phyloP scores from a whole-genome alignment of 257 asterid genomes.

The Coffea eugenioides region DNA sequence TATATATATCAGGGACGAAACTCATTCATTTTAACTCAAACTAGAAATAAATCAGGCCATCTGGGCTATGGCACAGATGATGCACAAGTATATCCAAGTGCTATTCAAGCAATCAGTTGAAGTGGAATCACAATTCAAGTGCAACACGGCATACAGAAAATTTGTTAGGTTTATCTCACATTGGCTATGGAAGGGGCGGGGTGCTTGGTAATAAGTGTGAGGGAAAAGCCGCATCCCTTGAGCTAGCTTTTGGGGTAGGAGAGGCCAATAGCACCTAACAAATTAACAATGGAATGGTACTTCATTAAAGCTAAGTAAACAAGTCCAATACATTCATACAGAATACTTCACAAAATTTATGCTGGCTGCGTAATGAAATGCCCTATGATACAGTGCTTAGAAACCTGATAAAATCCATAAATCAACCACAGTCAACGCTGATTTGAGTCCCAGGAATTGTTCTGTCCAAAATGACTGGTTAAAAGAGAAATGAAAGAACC shows the following conservation, averaged over 20 bases:
- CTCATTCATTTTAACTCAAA: not conserved
- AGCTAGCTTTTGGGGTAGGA: too few species aligned
- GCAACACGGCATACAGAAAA: not conserved
- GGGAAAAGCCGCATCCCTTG: too few species aligned
- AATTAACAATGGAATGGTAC: too few species aligned
- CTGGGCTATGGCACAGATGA: not conserved
- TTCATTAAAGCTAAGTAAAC: too few species aligned
- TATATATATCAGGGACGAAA: not conserved
- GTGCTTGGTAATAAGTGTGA: too few species aligned
- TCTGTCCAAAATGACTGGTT: not conserved
- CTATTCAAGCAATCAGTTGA: not conserved
- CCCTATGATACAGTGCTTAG: not conserved
- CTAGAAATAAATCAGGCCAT: constrained; percentile 3
- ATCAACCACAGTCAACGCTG: not conserved
- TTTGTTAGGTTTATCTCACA: too few species aligned
- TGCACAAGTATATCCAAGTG: not conserved
- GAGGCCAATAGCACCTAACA: too few species aligned
- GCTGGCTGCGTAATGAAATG: not conserved
- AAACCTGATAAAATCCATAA: not conserved
- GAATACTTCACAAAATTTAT: not conserved
- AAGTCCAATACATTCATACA: not conserved
- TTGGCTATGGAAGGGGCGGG: too few species aligned
- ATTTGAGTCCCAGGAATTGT: not conserved
- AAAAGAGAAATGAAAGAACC: not conserved
- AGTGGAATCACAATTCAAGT: not conserved